Base-by-base conservation (phyloP, 176 grass and related monocot genomes). In the Oryza australiensis region DNA sequence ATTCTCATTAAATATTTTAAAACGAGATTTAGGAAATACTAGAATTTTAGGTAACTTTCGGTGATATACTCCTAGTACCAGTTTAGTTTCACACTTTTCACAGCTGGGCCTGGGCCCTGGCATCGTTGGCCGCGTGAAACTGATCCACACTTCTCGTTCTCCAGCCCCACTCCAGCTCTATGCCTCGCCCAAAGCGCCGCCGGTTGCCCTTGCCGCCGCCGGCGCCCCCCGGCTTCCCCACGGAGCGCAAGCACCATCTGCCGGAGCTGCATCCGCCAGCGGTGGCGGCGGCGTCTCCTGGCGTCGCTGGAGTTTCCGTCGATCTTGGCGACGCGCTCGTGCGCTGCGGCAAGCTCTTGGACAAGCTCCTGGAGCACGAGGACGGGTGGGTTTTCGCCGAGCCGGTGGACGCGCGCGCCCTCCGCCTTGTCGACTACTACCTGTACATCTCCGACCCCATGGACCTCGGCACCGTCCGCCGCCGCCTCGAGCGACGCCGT, bases 401-500 rank as follows among this genome's bases (percentile, higher is more conserved):
- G 14, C 91, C 94, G 15, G 94, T 97, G 40, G 94, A 95, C 79
- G 80, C 86, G 16, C 86, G 82, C 30, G 85, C 64, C 79, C 91
- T 97, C 37, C 79, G 89, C 45, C 66, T 97, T 29, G 85, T 37
- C 48, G 94, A 97, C 76, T 97, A 97, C 66, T 89, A 94, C 87
- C 55, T 82, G 51, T 59, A 82, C 40, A 68, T 97, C 76, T 33
- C 49, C 35, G 45, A 88, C 3, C 87, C 94, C 33, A 94, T 97
- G 94, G 91, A 94, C 80, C 89, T 97, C 7, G 89, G 94, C 67
- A 94, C 89, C 2, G 89, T 97, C 28, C 60, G 64, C 70, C 81
- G 62, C 75, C 91, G 91, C 55, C 88, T 97, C 43, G 82, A 77
- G 12, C 79, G 84, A 71, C 69, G 79, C 72, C 89, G 85, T 28